phyloP scores from a whole-genome alignment of 768 basidiomycete species.

The Gymnopilus junonius region DNA sequence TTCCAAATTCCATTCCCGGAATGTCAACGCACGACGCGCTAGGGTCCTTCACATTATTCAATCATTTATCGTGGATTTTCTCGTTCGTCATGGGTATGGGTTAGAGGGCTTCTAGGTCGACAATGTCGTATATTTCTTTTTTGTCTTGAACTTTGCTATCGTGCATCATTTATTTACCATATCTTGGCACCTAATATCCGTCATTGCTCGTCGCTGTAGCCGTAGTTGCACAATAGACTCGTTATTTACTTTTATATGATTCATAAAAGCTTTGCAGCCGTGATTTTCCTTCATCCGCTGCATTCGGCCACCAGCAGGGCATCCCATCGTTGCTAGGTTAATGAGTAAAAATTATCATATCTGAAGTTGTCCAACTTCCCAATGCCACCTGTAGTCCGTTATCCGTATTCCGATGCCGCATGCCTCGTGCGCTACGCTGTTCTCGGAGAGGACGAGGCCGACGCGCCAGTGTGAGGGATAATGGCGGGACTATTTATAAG shows the following conservation, averaged over 20 bases:
- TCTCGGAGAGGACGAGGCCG: not conserved
- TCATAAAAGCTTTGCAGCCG: not conserved
- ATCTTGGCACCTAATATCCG: constrained; percentile 4
- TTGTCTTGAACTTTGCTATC: constrained; percentile 12
- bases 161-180: constrained; percentile 9
- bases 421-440: not conserved
- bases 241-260: not conserved
- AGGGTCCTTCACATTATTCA: constrained; percentile 9
- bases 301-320: not conserved
- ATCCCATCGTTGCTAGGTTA: not conserved
- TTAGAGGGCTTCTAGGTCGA: constrained; percentile 7
- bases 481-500: not conserved
- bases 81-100: constrained; percentile 12
- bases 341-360: not conserved
- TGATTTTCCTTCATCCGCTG: not conserved
- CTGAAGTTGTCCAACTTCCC: not conserved
- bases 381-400: not conserved
- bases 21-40: constrained; percentile 43
- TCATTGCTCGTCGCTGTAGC: constrained; percentile 10
- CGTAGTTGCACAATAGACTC: constrained; percentile 12
- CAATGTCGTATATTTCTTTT: constrained; percentile 13
- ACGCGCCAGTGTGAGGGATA: not conserved
- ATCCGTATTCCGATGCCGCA: not conserved
- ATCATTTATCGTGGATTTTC: constrained; percentile 8
- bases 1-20: constrained; percentile 48